Evolutionary conservation across 2,329 filamentous ascomycete species (phyloP).

Genomic region (Leptographium lundbergii): DNA sequence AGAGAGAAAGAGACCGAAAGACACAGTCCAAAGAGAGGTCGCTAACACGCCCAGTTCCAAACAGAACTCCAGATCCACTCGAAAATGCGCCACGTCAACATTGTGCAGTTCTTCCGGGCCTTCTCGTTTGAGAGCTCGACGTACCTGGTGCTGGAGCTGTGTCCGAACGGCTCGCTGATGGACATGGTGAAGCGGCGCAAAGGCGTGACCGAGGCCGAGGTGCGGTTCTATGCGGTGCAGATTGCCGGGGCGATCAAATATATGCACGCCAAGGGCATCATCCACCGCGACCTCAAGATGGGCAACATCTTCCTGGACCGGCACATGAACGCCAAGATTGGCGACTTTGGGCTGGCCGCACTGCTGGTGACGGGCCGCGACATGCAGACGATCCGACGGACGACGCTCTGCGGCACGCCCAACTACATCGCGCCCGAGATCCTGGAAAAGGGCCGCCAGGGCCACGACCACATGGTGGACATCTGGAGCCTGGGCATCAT

Average conservation of each 20-base stretch:
- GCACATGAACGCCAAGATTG: slow-evolving; percentile 95
- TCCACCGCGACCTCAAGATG: slow-evolving; percentile 94
- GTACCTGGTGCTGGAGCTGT: slow-evolving; percentile 88
- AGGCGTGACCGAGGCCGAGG: slow-evolving; percentile 84
- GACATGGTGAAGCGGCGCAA: slow-evolving; percentile 93
- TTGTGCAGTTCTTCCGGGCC: slow-evolving; percentile 88
- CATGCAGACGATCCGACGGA: slow-evolving; percentile 70
- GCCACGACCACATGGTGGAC: slow-evolving; percentile 95
- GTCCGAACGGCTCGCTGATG: slow-evolving; percentile 90
- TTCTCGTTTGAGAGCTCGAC: slow-evolving; percentile 84
- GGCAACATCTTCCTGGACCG: slow-evolving; percentile 93
- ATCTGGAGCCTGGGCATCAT: slow-evolving; percentile 98
- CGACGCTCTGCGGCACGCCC: slow-evolving; percentile 89
- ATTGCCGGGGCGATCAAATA: slow-evolving; percentile 97
- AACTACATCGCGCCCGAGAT: slow-evolving; percentile 99
- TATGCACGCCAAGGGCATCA: slow-evolving; percentile 89
- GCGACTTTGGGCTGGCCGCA: slow-evolving; percentile 91
- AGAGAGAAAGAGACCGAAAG: too few species aligned
- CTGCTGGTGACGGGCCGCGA: slow-evolving; percentile 85
- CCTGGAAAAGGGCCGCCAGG: slow-evolving; percentile 82
- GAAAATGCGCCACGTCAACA: slow-evolving; percentile 91
- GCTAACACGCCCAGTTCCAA: slow-evolving; percentile 42
- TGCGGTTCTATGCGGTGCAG: slow-evolving; percentile 86
- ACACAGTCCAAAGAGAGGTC: too few species aligned
- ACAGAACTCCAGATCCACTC: slow-evolving; percentile 94